Evolutionary conservation across 331 rosid species (phyloP).

Genomic region (Rhamnella rubrinervis): DNA sequence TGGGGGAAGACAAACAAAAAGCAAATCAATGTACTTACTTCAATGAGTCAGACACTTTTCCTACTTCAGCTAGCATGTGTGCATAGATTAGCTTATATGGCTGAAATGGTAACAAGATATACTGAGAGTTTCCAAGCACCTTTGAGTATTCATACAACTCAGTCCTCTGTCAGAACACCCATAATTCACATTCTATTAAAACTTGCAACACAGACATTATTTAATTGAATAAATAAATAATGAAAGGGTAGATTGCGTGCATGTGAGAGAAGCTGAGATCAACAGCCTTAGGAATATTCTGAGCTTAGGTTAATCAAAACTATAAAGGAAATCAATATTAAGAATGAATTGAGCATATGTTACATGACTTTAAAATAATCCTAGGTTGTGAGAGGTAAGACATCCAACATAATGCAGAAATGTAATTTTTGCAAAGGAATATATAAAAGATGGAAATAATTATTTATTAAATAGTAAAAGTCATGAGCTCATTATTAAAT

Average conservation of each 20-base stretch:
- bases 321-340: too few species aligned
- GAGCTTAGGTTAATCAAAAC: too few species aligned
- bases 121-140: constrained; percentile 96
- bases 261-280: too few species aligned
- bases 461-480: background rate
- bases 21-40: constrained; percentile 53
- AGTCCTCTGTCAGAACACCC: constrained; percentile 67
- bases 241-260: background rate
- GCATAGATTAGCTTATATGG: constrained; percentile 95
- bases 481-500: background rate
- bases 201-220: background rate
- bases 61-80: constrained; percentile 91
- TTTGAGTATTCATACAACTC: constrained; percentile 90
- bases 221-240: constrained; percentile 6
- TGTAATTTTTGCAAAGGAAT: too few species aligned
- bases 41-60: constrained; percentile 86
- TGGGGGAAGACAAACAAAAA: background rate
- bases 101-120: constrained; percentile 71
- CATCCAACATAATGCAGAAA: too few species aligned
- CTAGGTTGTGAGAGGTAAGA: too few species aligned
- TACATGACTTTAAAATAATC: too few species aligned
- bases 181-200: constrained; percentile 24
- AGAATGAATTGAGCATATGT: too few species aligned
- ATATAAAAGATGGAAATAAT: too few species aligned
- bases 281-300: too few species aligned